Evolutionary conservation across 306 rosid species (phyloP).

Genomic region (Lupinus albus): DNA sequence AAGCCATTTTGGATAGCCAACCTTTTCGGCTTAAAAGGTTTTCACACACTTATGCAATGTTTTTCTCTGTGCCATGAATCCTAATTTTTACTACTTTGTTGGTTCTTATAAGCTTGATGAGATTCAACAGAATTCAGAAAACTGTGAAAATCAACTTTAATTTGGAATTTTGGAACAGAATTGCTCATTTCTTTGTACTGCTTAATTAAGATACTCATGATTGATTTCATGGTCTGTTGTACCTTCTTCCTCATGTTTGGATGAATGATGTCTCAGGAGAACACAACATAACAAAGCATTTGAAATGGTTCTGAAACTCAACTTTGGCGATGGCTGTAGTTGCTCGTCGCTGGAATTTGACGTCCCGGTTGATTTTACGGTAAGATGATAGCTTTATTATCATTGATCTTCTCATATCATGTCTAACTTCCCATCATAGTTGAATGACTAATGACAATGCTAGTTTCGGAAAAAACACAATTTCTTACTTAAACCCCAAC

Average conservation of each 20-base stretch:
- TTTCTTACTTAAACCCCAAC: not conserved
- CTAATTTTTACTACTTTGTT: conserved; percentile 28
- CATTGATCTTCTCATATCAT: conserved; percentile 22
- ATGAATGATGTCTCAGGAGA: conserved; percentile 65
- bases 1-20: conserved; percentile 53
- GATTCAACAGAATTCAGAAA: conserved; percentile 20
- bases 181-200: conserved; percentile 14
- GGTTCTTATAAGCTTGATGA: conserved; percentile 5
- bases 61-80: conserved; percentile 20
- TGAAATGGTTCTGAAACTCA: conserved; percentile 84
- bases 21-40: conserved; percentile 63
- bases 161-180: conserved; percentile 6
- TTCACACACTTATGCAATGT: not conserved
- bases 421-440: conserved; percentile 21
- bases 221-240: conserved; percentile 25
- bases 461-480: conserved; percentile 25
- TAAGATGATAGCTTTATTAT: conserved; percentile 43
- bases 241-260: conserved; percentile 38
- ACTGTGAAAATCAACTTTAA: conserved; percentile 13
- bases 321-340: conserved; percentile 84
- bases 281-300: conserved; percentile 65
- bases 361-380: conserved; percentile 79
- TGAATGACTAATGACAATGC: conserved; percentile 19
- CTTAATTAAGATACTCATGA: conserved; percentile 4
- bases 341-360: conserved; percentile 66